Base-by-base conservation (phyloP, 2,329 filamentous ascomycete species). In the Beauveria australis region DNA sequence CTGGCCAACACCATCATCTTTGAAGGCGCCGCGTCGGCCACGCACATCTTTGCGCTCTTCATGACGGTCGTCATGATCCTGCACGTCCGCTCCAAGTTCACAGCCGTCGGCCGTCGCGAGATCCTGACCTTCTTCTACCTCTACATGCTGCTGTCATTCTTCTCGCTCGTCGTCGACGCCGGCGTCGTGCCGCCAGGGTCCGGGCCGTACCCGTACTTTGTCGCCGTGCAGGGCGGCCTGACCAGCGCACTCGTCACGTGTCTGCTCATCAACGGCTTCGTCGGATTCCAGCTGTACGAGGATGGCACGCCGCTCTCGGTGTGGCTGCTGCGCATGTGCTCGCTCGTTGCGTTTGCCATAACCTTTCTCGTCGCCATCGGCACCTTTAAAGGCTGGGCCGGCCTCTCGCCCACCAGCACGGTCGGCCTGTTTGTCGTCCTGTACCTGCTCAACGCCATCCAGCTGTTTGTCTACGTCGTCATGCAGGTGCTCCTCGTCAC, bases 1-100 rank as follows among this genome's bases (percentile, higher is more conserved):
- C 76, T 97, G 66, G 94, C 92, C 67, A 99, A 99, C 78, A 99
- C 94, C 46, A 93, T 97, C 77, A 99, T 99, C 71, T 99, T 99
- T 73, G 87, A 97, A 76, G 91, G 88, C 71, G 94, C 92, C 30
- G 87, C 92, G 24, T 91, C 90, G 64, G 92, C 93, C 71, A 90
- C 94, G 77, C 94, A 99, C 75, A 97, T 99, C 66, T 78, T 89
- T 61, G 91, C 93, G 16, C 79, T 99, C 62, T 79, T 87, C 67
- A 97, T 99, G 93, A 95, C 92, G 4, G 89, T 93, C 9, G 88
- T 96, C 69, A 99, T 99, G 94, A 92, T 99, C 64, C 81, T 62
- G 65, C 94, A 99, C 74, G 90, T 99, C 64, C 85, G 94, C 68
- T 93, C 91, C 69, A 99, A 99, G 77, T 99, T 99, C 75, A 99